A percentile compares a stretch with the other conserved stretches of the same genome.
Evolutionary conservation across 768 basidiomycete species (phyloP).

Genomic region (Termitomyces sp.): DNA sequence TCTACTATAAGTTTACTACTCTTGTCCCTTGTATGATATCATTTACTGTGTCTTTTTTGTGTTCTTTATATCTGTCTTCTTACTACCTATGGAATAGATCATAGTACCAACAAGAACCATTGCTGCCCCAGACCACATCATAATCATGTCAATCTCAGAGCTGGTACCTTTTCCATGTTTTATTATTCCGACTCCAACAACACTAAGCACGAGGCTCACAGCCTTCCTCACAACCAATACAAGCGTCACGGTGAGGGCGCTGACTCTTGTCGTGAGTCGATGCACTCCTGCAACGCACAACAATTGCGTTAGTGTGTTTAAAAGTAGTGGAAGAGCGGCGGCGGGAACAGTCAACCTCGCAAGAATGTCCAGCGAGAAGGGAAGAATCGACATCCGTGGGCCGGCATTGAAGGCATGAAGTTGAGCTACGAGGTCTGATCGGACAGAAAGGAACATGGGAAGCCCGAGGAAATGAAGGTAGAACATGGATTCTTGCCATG

Average conservation of each 20-base stretch:
- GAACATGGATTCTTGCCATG: slow-evolving; percentile 92
- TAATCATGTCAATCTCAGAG: slow-evolving; percentile 28
- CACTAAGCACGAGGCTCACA: slow-evolving; percentile 67
- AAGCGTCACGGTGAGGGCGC: slow-evolving; percentile 71
- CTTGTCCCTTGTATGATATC: not conserved
- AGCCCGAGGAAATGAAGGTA: slow-evolving; percentile 81
- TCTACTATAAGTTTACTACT: not conserved
- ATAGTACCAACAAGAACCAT: slow-evolving; percentile 70
- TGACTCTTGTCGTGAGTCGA: slow-evolving; percentile 72
- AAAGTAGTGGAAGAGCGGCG: slow-evolving; percentile 54
- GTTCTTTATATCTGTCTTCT: slow-evolving; percentile 16
- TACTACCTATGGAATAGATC: slow-evolving; percentile 50
- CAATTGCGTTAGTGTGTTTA: slow-evolving; percentile 82
- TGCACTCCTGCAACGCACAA: slow-evolving; percentile 86
- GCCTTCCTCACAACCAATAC: slow-evolving; percentile 81
- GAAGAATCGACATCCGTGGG: slow-evolving; percentile 20
- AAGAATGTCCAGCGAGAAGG: not conserved
- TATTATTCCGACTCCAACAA: slow-evolving; percentile 34
- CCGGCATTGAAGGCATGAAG: slow-evolving; percentile 34
- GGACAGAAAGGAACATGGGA: slow-evolving; percentile 67
- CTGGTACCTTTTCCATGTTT: slow-evolving; percentile 12
- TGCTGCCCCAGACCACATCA: slow-evolving; percentile 67
- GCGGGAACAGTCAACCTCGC: slow-evolving; percentile 38
- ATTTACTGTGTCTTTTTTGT: slow-evolving; percentile 12
- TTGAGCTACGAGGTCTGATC: slow-evolving; percentile 45